Conservation (phyloP, 2,329 filamentous ascomycete genomes). For the Alternaria alternata region DNA sequence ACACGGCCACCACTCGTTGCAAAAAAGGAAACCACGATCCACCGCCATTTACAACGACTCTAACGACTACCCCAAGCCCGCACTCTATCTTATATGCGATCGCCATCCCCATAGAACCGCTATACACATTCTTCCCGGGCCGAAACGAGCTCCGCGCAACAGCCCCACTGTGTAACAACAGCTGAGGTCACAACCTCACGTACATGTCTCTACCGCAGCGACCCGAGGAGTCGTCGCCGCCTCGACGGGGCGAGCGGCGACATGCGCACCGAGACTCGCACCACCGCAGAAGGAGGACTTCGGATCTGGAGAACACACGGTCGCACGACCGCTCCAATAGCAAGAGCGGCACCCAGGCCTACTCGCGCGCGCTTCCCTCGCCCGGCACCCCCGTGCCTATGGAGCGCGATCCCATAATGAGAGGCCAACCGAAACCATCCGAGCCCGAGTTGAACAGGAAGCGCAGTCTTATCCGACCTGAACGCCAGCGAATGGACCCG, state of each 20-base stretch:
- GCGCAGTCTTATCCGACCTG: conserved; percentile 86
- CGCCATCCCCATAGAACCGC: conserved; percentile 14
- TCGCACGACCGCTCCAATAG: conserved; percentile 50
- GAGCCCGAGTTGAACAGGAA: conserved; percentile 71
- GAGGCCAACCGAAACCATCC: conserved; percentile 43
- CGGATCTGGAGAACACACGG: conserved; percentile 73
- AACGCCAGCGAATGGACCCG: conserved; percentile 82
- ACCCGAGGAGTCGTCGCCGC: conserved; percentile 66
- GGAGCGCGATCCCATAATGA: conserved; percentile 64
- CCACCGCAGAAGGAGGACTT: conserved; percentile 60
- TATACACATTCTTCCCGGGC: conserved; percentile 18
- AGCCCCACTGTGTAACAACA: conserved; percentile 24
- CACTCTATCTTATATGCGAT: conserved; percentile 5
- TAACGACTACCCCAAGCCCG: neutral
- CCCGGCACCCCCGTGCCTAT: conserved; percentile 51
- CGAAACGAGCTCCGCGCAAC: conserved; percentile 5
- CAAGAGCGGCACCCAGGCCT: conserved; percentile 53
- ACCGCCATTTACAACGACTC: conserved; percentile 1
- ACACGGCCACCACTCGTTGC: conserved; percentile 39
- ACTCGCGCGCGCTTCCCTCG: conserved; percentile 55
- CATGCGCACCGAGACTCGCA: conserved; percentile 69
- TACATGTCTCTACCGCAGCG: conserved; percentile 63
- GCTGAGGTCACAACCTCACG: conserved; percentile 37
- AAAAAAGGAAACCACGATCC: conserved; percentile 22
- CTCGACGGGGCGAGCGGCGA: conserved; percentile 56